Conservation (phyloP, 1,284 basidiomycete genomes). For the Pterula multifida region DNA sequence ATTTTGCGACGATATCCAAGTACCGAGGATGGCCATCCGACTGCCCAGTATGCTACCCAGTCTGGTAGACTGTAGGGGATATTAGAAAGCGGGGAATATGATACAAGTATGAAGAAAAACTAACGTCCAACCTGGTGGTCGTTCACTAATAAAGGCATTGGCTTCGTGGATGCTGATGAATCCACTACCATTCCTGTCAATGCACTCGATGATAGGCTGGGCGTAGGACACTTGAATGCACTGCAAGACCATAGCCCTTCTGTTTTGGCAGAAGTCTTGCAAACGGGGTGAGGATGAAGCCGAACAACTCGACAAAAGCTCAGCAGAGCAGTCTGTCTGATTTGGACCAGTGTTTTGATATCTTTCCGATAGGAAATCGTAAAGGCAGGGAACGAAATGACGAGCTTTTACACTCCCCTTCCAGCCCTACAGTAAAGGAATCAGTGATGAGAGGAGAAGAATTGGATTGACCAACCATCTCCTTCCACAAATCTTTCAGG, state of each 20-base stretch:
- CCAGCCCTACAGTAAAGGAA: constrained; percentile 13
- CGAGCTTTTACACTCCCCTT: constrained; percentile 16
- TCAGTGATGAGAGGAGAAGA: background rate
- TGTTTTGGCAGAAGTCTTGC: background rate
- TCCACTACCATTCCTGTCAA: constrained; percentile 19
- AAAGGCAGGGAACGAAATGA: constrained; percentile 17
- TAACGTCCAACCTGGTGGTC: constrained; percentile 20
- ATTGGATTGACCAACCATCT: constrained; percentile 11
- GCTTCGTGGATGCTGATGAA: constrained; percentile 20
- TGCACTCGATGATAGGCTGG: constrained; percentile 16
- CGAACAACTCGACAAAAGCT: background rate
- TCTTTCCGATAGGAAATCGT: constrained; percentile 11
- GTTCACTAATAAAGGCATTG: constrained; percentile 16
- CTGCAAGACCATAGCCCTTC: constrained; percentile 11
- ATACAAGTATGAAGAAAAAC: background rate
- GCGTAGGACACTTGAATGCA: constrained; percentile 13
- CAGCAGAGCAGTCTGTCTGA: background rate
- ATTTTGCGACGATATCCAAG: constrained; percentile 8
- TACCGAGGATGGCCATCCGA: constrained; percentile 10
- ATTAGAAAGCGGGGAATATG: background rate
- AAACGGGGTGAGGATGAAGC: background rate
- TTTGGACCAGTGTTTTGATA: background rate
- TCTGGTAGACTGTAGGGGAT: constrained; percentile 10
- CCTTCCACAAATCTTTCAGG: constrained; percentile 14
- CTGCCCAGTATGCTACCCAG: constrained; percentile 17